Evolutionary conservation across 495 filamentous ascomycete species (phyloP).

Genomic region (Trichoderma erinaceum): DNA sequence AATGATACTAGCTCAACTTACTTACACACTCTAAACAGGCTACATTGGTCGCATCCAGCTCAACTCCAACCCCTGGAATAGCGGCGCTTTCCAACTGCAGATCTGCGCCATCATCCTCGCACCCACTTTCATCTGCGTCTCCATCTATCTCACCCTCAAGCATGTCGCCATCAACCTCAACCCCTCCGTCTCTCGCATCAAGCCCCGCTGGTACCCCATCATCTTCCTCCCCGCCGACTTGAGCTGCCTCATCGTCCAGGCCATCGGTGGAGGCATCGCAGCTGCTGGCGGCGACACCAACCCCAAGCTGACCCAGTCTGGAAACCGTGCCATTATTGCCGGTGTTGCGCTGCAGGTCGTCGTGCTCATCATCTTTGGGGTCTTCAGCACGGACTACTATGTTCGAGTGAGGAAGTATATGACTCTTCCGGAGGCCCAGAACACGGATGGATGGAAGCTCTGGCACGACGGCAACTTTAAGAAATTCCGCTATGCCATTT

Average conservation of each 20-base stretch:
- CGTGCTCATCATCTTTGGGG: constrained; percentile 54
- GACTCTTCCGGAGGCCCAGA: constrained; percentile 23
- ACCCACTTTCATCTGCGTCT: constrained; percentile 59
- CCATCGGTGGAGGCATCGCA: constrained; percentile 57
- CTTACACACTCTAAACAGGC: constrained; percentile 29
- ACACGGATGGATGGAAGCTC: constrained; percentile 23
- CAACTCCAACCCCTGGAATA: constrained; percentile 54
- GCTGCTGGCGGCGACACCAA: constrained; percentile 40
- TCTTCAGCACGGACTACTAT: constrained; percentile 46
- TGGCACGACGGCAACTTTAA: constrained; percentile 41
- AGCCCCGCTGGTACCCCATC: constrained; percentile 54
- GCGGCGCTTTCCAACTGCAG: constrained; percentile 56
- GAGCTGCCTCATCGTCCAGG: constrained; percentile 57
- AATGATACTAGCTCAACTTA: background rate
- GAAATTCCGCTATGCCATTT: constrained; percentile 45
- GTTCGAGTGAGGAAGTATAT: constrained; percentile 36
- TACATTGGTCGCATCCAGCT: constrained; percentile 58
- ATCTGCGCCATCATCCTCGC: constrained; percentile 62
- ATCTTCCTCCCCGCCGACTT: constrained; percentile 62
- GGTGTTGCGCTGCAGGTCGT: constrained; percentile 66
- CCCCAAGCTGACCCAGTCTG: constrained; percentile 31
- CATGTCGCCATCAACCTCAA: constrained; percentile 53
- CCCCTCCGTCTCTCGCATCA: constrained; percentile 47
- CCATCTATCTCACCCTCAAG: constrained; percentile 64
- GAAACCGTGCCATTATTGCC: constrained; percentile 63